Evolutionary conservation across 2,329 filamentous ascomycete species (phyloP), one percentile per base, ranked within the genome.

Genomic region (Colletotrichum godetiae): DNA sequence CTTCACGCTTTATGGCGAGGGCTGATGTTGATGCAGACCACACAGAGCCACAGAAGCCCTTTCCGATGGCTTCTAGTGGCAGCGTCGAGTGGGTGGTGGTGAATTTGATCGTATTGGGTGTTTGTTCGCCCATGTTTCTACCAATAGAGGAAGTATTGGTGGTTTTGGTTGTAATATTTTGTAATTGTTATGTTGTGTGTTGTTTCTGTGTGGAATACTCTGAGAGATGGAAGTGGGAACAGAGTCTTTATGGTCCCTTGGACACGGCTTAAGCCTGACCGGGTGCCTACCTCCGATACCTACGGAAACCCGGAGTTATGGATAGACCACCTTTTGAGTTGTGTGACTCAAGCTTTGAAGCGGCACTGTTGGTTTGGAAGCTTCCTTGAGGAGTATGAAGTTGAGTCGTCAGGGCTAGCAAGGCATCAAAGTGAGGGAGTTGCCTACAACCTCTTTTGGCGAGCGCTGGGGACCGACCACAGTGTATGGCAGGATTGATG

Each of bases 1-100:
- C 76, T 65, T 77, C 76, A 8, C 74, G 57, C 64, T 77, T 76
- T 15, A 76, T 64, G 10, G 67, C 75, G 11, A 70, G 31, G 5
- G 1, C 29, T 19, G 13, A 15, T 10, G 29, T 19, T 27, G 49
- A n/a, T 5, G n/a, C 53, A 29, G 57, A 57, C 59, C 53, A 74
- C 19, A 74, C 69, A 13, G 73, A 68, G 22, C 73, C 73, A 24
- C 73, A 73, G 27, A 56, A 52, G 37, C 73, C 73, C 19, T 37
- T 42, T 1, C 69, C 73, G 4, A 73, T 73, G 2, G 57, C 33
- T 13, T 33, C 58, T 3, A 72, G 55, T 31, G 61, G 59, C 3
- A 31, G 10, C 8, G 42, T 56, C 2, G 66, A 63, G 11, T 35
- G 15, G 1, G 29, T 15, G 4, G 5, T 53, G 11, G 29, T 57